Evolutionary conservation across 1,284 basidiomycete genomes (phyloP), one percentile per base, ranked within the genome.

Genomic region (Naganishia albida): DNA sequence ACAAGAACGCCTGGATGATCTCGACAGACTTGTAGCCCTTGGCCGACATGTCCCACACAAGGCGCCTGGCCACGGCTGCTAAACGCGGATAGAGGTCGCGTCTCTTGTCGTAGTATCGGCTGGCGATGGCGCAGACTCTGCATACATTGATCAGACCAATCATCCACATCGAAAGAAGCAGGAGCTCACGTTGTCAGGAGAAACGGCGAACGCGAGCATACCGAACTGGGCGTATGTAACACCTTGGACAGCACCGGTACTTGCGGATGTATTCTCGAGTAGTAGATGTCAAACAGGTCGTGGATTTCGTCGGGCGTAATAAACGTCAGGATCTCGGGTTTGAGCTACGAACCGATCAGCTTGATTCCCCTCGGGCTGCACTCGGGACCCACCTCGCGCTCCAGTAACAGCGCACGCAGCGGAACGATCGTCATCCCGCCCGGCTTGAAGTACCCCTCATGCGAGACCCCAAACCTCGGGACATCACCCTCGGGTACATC

Each of bases 401-500:
- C 93, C 68, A 95, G 95, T 75, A 89, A 90, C 68, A 95, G 80
- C 49, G 91, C 83, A 43, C 93, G 85, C 48, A 94, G 82, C 0
- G 91, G 91, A 30, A 93, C 77, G 63, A 93, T 90, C 12, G 88
- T 89, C 85, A 92, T 91, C 0, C 90, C 90, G 18, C 90, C 93
- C 52, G 95, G 93, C 74, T 91, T 93, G 82, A 98, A 99, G 79
- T 96, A 99, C 67, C 89, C 86, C 69, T 90, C 87, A 67, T 88
- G 91, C 0, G 93, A 94, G 8, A 97, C 90, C 8, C 92, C 93
- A 20, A 93, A 73, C 69, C 75, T 26, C 67, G 57, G 18, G 72
- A 55, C 57, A 46, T 67, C 44, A 39, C 39, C 46, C 59, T 6
- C 7, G 10, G 26, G 1, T 10, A 34, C 10, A 23, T 25, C 46